These are phyloP conservation scores for Claviceps pazoutovae DNA, from an alignment of 2,329 filamentous ascomycete genomes.

Conservation along the genomic window DNA sequence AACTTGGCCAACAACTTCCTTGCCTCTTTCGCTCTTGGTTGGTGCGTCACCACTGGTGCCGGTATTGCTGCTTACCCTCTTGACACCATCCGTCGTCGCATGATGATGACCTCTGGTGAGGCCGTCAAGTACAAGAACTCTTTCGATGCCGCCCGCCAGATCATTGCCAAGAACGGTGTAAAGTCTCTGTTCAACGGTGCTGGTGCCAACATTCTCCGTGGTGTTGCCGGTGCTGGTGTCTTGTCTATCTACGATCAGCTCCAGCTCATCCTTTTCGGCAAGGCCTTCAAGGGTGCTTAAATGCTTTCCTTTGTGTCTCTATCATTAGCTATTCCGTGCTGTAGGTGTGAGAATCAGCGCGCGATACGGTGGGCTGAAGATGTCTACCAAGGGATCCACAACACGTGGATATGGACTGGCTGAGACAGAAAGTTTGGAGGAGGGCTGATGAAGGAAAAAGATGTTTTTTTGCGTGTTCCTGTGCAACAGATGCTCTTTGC, in stretches of 20 bases:
- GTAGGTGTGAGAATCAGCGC: slow-evolving; percentile 18
- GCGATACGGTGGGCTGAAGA: slow-evolving; percentile 22
- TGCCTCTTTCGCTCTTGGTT: slow-evolving; percentile 96
- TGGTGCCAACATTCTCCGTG: slow-evolving; percentile 99
- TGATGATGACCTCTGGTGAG: slow-evolving; percentile 98
- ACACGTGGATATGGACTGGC: slow-evolving; percentile 32
- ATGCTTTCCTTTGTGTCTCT: slow-evolving; percentile 21
- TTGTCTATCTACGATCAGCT: slow-evolving; percentile 99
- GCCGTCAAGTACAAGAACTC: slow-evolving; percentile 99
- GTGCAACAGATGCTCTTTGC: slow-evolving; percentile 28
- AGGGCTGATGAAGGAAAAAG: slow-evolving; percentile 17
- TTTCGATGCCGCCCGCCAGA: slow-evolving; percentile 89
- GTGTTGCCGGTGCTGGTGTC: slow-evolving; percentile 99
- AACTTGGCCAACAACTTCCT: slow-evolving; percentile 95
- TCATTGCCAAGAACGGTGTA: slow-evolving; percentile 93
- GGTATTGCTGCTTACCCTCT: slow-evolving; percentile 99
- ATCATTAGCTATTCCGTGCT: slow-evolving; percentile 25
- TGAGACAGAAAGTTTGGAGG: slow-evolving; percentile 27
- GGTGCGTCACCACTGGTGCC: slow-evolving; percentile 98
- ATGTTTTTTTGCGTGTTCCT: slow-evolving; percentile 16
- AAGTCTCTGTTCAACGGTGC: slow-evolving; percentile 99
- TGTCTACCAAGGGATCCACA: slow-evolving; percentile 26
- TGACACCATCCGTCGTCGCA: slow-evolving; percentile 99
- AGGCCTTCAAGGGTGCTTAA: slow-evolving; percentile 77
- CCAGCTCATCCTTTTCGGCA: slow-evolving; percentile 98